These are phyloP conservation scores for Vaccinium myrtillus DNA, from an alignment of 148 eudicot genomes.

Conservation along the genomic window DNA sequence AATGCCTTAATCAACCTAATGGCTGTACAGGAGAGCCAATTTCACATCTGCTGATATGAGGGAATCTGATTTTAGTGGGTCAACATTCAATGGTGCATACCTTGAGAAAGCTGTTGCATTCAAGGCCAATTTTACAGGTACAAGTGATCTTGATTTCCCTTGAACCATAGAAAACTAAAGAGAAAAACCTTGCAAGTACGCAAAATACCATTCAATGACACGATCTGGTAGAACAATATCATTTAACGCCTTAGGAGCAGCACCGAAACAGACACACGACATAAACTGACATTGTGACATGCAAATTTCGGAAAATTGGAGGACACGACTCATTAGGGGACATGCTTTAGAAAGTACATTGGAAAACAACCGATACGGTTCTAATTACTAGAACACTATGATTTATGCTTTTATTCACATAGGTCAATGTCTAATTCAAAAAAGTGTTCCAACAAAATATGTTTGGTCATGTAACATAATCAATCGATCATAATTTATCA, in stretches of 20 bases:
- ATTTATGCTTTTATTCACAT: background rate
- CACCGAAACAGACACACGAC: background rate
- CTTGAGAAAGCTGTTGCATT: constrained; percentile 98
- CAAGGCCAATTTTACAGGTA: constrained; percentile 94
- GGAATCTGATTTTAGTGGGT: constrained; percentile 97
- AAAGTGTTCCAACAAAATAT: background rate
- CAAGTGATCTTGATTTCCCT: background rate
- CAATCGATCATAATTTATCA: background rate
- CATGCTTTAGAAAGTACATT: background rate
- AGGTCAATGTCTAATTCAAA: background rate
- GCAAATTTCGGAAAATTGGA: background rate
- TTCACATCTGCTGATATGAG: constrained; percentile 98
- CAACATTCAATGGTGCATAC: constrained; percentile 97
- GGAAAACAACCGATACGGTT: background rate
- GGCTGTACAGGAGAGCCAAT: constrained; percentile 80
- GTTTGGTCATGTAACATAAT: background rate
- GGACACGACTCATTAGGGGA: background rate
- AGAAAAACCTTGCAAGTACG: background rate
- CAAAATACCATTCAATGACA: background rate
- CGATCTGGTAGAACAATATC: background rate
- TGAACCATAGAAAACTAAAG: background rate
- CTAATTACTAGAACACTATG: background rate
- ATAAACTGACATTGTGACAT: background rate
- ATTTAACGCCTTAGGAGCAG: background rate
- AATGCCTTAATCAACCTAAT: background rate